Conservation (phyloP, 306 rosid genomes). For the Gastrolobium bilobum region DNA sequence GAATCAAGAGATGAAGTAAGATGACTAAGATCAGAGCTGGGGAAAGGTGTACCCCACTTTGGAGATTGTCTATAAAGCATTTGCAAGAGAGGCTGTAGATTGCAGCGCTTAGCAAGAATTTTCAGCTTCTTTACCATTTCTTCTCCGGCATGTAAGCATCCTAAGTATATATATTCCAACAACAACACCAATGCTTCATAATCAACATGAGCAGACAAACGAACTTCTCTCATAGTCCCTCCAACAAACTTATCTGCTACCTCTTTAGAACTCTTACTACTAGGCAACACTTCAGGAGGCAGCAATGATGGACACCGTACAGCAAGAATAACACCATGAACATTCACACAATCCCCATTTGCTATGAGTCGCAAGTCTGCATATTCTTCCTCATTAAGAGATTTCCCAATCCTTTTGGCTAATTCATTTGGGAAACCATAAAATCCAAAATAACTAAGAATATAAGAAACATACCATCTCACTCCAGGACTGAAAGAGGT, state of each 20-base stretch:
- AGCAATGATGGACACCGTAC: slow-evolving; percentile 76
- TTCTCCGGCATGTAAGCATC: slow-evolving; percentile 67
- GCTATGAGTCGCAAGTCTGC: slow-evolving; percentile 65
- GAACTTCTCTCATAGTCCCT: slow-evolving; percentile 60
- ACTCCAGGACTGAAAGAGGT: slow-evolving; percentile 65
- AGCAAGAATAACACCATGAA: slow-evolving; percentile 82
- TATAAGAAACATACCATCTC: slow-evolving; percentile 77
- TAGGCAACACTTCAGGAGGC: slow-evolving; percentile 56
- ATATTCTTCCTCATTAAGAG: slow-evolving; percentile 63
- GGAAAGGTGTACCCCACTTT: slow-evolving; percentile 77
- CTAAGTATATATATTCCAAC: slow-evolving; percentile 77
- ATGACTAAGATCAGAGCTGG: slow-evolving; percentile 62
- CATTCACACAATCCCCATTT: slow-evolving; percentile 63
- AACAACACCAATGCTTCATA: slow-evolving; percentile 66
- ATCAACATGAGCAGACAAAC: slow-evolving; percentile 77
- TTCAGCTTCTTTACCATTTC: slow-evolving; percentile 71
- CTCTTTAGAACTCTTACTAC: slow-evolving; percentile 41
- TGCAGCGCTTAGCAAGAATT: slow-evolving; percentile 79
- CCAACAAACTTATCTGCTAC: slow-evolving; percentile 33
- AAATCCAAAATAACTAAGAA: slow-evolving; percentile 71
- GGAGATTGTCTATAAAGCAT: slow-evolving; percentile 73
- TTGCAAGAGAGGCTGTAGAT: slow-evolving; percentile 67
- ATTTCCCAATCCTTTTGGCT: slow-evolving; percentile 70
- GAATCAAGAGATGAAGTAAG: slow-evolving; percentile 71
- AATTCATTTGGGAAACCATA: slow-evolving; percentile 88